Percentiles rank a stretch among this genome's conserved stretches.
Evolutionary conservation across 176 grass and related monocot genomes (phyloP).

Genomic region (Puccinellia tenuiflora): DNA sequence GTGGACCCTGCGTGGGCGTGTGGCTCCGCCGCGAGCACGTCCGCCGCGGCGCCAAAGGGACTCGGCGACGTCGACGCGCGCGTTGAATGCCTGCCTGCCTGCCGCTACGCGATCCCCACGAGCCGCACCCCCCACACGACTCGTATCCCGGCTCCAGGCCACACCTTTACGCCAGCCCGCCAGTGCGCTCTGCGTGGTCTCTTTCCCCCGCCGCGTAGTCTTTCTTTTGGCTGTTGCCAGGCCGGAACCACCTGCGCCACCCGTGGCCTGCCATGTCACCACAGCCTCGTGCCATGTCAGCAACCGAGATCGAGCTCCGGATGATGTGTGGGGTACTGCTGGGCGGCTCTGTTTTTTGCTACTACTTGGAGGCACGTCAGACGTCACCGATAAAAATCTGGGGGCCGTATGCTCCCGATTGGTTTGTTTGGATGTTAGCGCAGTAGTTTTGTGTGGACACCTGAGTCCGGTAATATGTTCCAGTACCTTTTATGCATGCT

Average conservation of each 20-base stretch:
- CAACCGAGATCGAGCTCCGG: neutral
- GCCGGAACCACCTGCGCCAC: conserved; percentile 10
- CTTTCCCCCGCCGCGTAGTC: neutral
- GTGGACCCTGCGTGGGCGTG: conserved; percentile 15
- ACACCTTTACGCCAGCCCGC: conserved; percentile 24
- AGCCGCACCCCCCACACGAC: conserved; percentile 11
- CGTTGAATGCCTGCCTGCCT: no score
- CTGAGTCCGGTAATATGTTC: neutral
- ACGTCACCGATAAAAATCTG: neutral
- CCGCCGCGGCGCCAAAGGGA: neutral
- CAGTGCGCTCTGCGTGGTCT: neutral
- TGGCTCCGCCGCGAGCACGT: conserved; percentile 45
- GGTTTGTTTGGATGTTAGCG: conserved; percentile 8
- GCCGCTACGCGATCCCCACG: conserved; percentile 25
- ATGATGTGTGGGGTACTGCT: neutral
- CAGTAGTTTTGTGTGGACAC: neutral
- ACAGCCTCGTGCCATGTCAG: neutral
- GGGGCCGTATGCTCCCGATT: neutral
- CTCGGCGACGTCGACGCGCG: neutral
- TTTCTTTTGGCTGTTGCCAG: neutral
- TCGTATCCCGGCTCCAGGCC: conserved; percentile 7
- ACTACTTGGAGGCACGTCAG: neutral
- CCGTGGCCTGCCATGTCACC: conserved; percentile 19
- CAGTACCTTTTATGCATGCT: no score
- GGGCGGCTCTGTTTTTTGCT: neutral